A percentile compares a stretch with the other conserved stretches of the same genome.
These are phyloP conservation scores for Escovopsis weberi DNA, from an alignment of 2,329 filamentous ascomycete species.

Conservation along the genomic window DNA sequence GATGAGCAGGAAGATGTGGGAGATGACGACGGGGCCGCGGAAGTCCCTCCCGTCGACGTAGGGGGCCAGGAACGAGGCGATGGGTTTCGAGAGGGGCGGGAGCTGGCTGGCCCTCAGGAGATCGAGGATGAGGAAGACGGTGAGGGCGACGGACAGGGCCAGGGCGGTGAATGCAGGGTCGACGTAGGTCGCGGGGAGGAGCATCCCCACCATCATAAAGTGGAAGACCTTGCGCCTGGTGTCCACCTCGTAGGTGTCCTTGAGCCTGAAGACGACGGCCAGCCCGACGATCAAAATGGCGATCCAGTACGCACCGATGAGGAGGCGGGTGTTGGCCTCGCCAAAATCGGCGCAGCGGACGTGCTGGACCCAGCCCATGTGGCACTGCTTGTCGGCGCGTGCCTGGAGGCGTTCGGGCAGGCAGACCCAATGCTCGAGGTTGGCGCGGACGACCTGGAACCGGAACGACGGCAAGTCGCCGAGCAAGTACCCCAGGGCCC, in stretches of 20 bases:
- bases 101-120: constrained; percentile 82
- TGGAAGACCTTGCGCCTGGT: constrained; percentile 95
- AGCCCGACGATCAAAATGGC: constrained; percentile 57
- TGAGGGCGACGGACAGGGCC: constrained; percentile 64
- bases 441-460: constrained; percentile 52
- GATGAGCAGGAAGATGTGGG: constrained; percentile 88
- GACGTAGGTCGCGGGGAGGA: constrained; percentile 72
- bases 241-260: constrained; percentile 74
- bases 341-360: constrained; percentile 53
- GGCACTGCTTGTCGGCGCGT: constrained; percentile 23
- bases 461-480: constrained; percentile 63
- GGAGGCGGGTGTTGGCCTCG: constrained; percentile 65
- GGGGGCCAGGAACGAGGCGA: constrained; percentile 76
- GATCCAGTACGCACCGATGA: constrained; percentile 61
- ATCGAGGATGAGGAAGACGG: constrained; percentile 78
- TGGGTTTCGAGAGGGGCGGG: constrained; percentile 71
- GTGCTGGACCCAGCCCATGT: constrained; percentile 47
- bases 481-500: constrained; percentile 81
- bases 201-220: constrained; percentile 95
- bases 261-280: constrained; percentile 58
- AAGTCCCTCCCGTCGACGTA: constrained; percentile 93
- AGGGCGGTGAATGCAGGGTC: constrained; percentile 75
- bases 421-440: constrained; percentile 61
- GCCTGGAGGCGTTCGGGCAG: constrained; percentile 37
- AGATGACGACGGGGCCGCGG: constrained; percentile 85